phyloP scores from a whole-genome alignment of 345 rosid species.

The Eucalyptus caleyi region DNA sequence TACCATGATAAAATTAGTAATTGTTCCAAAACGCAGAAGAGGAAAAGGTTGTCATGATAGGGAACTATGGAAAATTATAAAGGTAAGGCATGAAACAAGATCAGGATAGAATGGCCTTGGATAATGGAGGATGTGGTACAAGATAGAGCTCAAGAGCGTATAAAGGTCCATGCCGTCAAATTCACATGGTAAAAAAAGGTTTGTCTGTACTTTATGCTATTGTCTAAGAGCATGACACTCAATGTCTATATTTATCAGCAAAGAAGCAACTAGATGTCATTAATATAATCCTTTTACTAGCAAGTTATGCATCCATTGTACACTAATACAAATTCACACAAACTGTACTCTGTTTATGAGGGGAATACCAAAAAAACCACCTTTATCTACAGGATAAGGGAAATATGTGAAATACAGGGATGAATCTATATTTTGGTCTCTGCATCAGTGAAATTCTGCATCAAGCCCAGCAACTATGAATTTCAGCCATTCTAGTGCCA shows the following conservation, averaged over 20 bases:
- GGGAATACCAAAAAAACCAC: neutral
- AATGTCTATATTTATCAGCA: neutral
- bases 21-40: neutral
- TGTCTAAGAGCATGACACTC: neutral
- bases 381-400: neutral
- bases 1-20: neutral
- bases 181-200: neutral
- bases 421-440: neutral
- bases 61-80: neutral
- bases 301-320: neutral
- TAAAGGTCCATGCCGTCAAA: neutral
- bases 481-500: neutral
- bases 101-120: neutral
- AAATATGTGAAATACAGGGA: neutral
- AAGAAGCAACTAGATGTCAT: neutral
- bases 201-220: neutral
- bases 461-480: neutral
- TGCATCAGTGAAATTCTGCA: neutral
- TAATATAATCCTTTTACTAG: neutral
- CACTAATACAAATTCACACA: neutral
- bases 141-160: neutral
- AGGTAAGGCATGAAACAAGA: neutral
- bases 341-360: neutral
- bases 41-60: neutral
- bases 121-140: neutral